Evolutionary conservation across 129 eudicot genomes (phyloP), one percentile per base, ranked within the genome.

Genomic region (Lonicera japonica): DNA sequence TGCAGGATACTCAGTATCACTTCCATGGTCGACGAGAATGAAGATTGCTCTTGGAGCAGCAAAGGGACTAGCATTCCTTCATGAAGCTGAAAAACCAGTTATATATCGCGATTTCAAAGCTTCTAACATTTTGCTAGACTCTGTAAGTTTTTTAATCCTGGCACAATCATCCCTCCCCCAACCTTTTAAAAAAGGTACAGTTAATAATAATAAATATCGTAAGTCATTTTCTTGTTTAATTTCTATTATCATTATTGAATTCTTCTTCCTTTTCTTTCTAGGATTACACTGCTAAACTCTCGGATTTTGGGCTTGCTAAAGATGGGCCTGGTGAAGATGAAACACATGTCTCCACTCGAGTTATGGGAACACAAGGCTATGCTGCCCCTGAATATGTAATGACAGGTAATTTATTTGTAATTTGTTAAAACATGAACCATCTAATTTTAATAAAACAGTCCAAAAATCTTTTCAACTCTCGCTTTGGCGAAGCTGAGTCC

Each of bases 251-350:
- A 63, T 50, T 48, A 72, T 64, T 75, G 20, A 72, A 47, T 20
- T 21, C 22, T 68, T 11, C 47, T 50, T 63, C 15, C 36, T 50
- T 16, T 48, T 69, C 16, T 11, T 25, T 66, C 14, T 77, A 86
- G 97, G 97, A 90, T 25, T 90, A 73, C 63, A 86, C 82, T 3
- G 84, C 97, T 50, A 90, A 90, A 61, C 81, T 90, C 38, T 90
- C 97, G 3, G 97, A 90, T 62, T 90, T 90, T 55, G 97, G 97
- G 4, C 82, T 90, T 11, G 97, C 97, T 7, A 90, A 90, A 48
- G 97, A 90, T 67, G 97, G 97, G 34, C 97, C 97, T 0, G 95
- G 86, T 54, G 97, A 95, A 67, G 97, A 90, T 45, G 84, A 90
- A 22, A 86, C 97, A 8, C 97, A 90, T 54, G 97, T 90, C 52